Percentiles rank a stretch among this genome's conserved stretches.
Evolutionary conservation across 805 yeast genomes (phyloP).

Genomic region (Torulaspora delbrueckii): DNA sequence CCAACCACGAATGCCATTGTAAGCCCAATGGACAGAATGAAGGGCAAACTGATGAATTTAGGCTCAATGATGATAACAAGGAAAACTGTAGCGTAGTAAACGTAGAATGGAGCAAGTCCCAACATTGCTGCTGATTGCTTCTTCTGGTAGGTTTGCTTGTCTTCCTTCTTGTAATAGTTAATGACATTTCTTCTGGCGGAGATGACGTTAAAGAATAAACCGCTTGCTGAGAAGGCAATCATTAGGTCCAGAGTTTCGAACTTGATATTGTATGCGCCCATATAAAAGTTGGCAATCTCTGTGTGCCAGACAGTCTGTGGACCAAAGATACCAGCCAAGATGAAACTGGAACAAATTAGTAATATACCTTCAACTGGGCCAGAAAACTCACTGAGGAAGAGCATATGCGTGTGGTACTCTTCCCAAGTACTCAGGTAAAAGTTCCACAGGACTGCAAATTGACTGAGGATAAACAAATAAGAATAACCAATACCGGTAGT

Average conservation of each 20-base stretch:
- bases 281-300: slow-evolving; percentile 34
- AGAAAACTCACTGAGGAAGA: slow-evolving; percentile 71
- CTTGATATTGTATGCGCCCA: slow-evolving; percentile 17
- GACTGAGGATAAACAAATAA: slow-evolving; percentile 54
- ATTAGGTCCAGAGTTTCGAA: slow-evolving; percentile 44
- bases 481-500: slow-evolving; percentile 74
- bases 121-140: slow-evolving; percentile 37
- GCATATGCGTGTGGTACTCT: slow-evolving; percentile 82
- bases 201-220: slow-evolving; percentile 57
- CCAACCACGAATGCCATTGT: slow-evolving; percentile 86
- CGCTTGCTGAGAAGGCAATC: slow-evolving; percentile 54
- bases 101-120: slow-evolving; percentile 66
- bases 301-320: slow-evolving; percentile 57
- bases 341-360: slow-evolving; percentile 50
- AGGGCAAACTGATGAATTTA: slow-evolving; percentile 46
- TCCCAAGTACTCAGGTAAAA: slow-evolving; percentile 94
- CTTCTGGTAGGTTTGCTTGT: slow-evolving; percentile 27
- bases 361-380: slow-evolving; percentile 96
- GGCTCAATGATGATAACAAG: slow-evolving; percentile 49
- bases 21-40: slow-evolving; percentile 65
- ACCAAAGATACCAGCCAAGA: slow-evolving; percentile 64
- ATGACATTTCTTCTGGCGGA: slow-evolving; percentile 63
- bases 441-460: slow-evolving; percentile 70
- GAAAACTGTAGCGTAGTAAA: slow-evolving; percentile 47
- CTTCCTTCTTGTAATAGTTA: slow-evolving; percentile 39